These are phyloP conservation scores for Leucoagaricus sp. DNA, from an alignment of 1,284 basidiomycete species.

Conservation along the genomic window DNA sequence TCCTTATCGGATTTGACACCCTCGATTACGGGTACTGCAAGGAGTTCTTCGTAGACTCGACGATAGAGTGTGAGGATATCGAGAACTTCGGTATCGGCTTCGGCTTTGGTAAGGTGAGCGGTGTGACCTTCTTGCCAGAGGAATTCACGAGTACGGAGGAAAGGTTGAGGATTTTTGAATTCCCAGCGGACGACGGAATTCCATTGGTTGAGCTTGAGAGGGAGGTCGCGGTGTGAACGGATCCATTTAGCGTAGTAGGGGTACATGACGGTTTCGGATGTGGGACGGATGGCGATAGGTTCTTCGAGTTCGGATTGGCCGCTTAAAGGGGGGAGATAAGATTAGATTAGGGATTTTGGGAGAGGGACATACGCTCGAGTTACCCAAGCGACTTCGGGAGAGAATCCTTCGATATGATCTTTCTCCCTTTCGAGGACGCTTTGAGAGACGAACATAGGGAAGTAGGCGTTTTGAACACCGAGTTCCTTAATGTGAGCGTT, in stretches of 20 bases:
- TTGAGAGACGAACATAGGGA: slow-evolving; percentile 97
- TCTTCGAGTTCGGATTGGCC: slow-evolving; percentile 95
- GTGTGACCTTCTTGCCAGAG: slow-evolving; percentile 99
- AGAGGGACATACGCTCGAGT: slow-evolving; percentile 79
- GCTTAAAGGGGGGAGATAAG: slow-evolving; percentile 38
- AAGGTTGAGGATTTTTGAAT: slow-evolving; percentile 99
- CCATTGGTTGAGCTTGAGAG: slow-evolving; percentile 98
- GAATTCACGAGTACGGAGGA: slow-evolving; percentile 99
- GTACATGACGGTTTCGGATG: slow-evolving; percentile 98
- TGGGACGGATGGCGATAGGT: slow-evolving; percentile 97
- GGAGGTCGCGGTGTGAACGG: slow-evolving; percentile 95
- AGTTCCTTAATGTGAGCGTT: slow-evolving; percentile 90
- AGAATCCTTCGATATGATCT: slow-evolving; percentile 99
- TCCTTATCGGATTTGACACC: slow-evolving; percentile 99
- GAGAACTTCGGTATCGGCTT: slow-evolving; percentile 90
- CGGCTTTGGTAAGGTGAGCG: slow-evolving; percentile 85
- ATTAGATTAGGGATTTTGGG: neutral
- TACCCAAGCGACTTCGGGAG: slow-evolving; percentile 99
- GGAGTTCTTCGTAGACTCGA: slow-evolving; percentile 94
- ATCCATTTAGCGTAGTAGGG: slow-evolving; percentile 99
- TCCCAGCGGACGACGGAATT: slow-evolving; percentile 99
- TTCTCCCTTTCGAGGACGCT: slow-evolving; percentile 97
- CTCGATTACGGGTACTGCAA: slow-evolving; percentile 96
- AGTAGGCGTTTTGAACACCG: slow-evolving; percentile 97
- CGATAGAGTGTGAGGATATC: slow-evolving; percentile 97